Evolutionary conservation across 1,284 basidiomycete genomes (phyloP).

Genomic region (Sphaerobolus stellatus): DNA sequence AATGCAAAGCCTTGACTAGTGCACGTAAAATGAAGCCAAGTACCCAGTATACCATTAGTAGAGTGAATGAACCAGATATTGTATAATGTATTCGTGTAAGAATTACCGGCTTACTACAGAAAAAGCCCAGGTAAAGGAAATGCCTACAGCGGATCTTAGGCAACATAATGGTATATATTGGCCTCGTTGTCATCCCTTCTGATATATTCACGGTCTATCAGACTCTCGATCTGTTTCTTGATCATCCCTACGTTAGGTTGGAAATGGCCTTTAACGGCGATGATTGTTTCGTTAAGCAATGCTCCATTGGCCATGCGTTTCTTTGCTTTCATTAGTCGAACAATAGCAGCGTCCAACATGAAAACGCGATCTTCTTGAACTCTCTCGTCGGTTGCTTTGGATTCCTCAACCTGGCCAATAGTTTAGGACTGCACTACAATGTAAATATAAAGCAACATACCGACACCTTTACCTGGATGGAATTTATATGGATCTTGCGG

Average conservation of each 20-base stretch:
- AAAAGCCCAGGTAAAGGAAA: background rate
- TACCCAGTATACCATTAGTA: too few relatives aligned
- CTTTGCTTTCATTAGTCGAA: constrained; percentile 90
- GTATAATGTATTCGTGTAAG: too few relatives aligned
- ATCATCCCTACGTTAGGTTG: constrained; percentile 71
- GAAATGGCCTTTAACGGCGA: constrained; percentile 79
- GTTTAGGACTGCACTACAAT: background rate
- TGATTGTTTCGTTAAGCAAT: constrained; percentile 76
- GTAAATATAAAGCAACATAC: constrained; percentile 42
- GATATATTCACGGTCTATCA: constrained; percentile 88
- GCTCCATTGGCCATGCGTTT: constrained; percentile 80
- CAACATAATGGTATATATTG: constrained; percentile 76
- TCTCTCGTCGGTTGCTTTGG: constrained; percentile 75
- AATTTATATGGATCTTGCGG: constrained; percentile 88
- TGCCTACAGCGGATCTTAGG: too few relatives aligned
- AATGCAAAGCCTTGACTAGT: too few relatives aligned
- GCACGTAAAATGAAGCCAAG: too few relatives aligned
- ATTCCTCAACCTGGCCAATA: constrained; percentile 73
- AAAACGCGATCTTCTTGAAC: constrained; percentile 87
- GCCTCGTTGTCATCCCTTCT: constrained; percentile 70
- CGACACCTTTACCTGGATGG: constrained; percentile 92
- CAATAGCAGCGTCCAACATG: constrained; percentile 90
- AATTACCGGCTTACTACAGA: background rate
- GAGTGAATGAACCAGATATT: too few relatives aligned
- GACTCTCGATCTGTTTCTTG: constrained; percentile 77